These are phyloP conservation scores for Naganishia vaughanmartiniae DNA, from an alignment of 768 basidiomycete genomes.

Conservation along the genomic window DNA sequence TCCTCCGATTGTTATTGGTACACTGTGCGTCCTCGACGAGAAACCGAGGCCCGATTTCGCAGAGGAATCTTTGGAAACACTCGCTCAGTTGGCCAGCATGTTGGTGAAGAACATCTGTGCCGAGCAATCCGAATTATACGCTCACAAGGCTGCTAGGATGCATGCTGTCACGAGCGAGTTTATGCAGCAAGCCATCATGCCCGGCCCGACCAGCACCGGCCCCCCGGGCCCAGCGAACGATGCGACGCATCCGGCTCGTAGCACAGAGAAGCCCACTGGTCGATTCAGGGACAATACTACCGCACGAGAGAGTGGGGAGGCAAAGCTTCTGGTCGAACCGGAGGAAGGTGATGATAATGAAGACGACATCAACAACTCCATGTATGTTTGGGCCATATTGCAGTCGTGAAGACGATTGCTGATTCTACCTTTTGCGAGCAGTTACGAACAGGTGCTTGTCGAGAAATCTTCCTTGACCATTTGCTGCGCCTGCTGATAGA, in stretches of 20 bases:
- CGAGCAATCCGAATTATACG: conserved; percentile 38
- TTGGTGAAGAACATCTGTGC: conserved; percentile 46
- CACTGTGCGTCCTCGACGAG: conserved; percentile 37
- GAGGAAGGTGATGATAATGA: background rate
- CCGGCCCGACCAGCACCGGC: conserved; percentile 8
- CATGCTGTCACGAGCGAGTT: conserved; percentile 35
- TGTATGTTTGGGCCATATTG: background rate
- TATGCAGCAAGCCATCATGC: conserved; percentile 38
- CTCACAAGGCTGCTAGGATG: conserved; percentile 3
- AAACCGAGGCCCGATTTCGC: conserved; percentile 36
- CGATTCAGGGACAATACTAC: conserved; percentile 9
- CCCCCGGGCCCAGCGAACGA: background rate
- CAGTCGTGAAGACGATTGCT: conserved; percentile 32
- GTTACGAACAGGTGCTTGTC: conserved; percentile 31
- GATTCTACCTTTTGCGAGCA: conserved; percentile 1
- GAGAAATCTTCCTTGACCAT: background rate
- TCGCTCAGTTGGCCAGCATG: conserved; percentile 46
- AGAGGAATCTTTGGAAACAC: conserved; percentile 33
- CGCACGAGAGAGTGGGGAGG: background rate
- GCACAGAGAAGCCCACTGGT: conserved; percentile 6
- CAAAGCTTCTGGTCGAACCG: background rate
- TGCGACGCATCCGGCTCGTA: background rate
- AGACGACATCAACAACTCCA: conserved; percentile 1
- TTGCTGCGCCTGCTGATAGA: background rate
- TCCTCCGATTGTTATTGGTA: conserved; percentile 32